Evolutionary conservation across 768 basidiomycete genomes (phyloP).

Genomic region (Cystofilobasidium capitatum): DNA sequence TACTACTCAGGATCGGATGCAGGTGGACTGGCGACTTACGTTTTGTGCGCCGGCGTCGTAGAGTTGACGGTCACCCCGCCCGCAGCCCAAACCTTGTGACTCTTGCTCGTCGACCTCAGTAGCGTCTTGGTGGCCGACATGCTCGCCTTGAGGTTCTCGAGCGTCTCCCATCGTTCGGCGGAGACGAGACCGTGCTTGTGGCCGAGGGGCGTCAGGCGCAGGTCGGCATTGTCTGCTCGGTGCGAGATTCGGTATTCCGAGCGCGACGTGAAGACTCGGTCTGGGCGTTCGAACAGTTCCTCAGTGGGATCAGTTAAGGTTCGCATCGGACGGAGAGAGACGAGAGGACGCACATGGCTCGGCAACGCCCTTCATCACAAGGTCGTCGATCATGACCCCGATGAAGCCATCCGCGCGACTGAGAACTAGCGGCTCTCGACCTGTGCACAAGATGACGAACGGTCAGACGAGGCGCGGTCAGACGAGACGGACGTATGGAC

Average conservation of each 20-base stretch:
- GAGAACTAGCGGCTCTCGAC: slow-evolving; percentile 51
- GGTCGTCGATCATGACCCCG: slow-evolving; percentile 87
- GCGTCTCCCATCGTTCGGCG: slow-evolving; percentile 12
- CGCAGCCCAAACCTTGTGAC: slow-evolving; percentile 29
- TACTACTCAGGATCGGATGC: slow-evolving; percentile 47
- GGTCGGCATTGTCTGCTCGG: slow-evolving; percentile 79
- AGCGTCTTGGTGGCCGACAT: slow-evolving; percentile 22
- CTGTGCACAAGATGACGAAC: neutral
- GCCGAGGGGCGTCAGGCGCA: slow-evolving; percentile 68
- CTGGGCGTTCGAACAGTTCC: slow-evolving; percentile 39
- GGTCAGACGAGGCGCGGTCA: neutral
- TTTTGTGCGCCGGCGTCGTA: neutral
- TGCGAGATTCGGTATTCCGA: slow-evolving; percentile 84
- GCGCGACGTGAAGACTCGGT: slow-evolving; percentile 87
- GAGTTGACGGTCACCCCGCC: slow-evolving; percentile 42
- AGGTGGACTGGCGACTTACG: slow-evolving; percentile 21
- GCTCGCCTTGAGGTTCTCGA: slow-evolving; percentile 36
- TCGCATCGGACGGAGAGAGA: neutral
- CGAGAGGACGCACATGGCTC: slow-evolving; percentile 58
- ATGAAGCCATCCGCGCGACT: slow-evolving; percentile 77
- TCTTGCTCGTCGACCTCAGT: slow-evolving; percentile 25
- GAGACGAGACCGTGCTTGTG: slow-evolving; percentile 6
- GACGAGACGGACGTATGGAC: neutral
- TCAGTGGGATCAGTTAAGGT: neutral
- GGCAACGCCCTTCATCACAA: slow-evolving; percentile 76